A percentile compares a stretch with the other conserved stretches of the same genome.
phyloP scores from a whole-genome alignment of 2,329 filamentous ascomycete genomes.

The Sporothrix phasma region DNA sequence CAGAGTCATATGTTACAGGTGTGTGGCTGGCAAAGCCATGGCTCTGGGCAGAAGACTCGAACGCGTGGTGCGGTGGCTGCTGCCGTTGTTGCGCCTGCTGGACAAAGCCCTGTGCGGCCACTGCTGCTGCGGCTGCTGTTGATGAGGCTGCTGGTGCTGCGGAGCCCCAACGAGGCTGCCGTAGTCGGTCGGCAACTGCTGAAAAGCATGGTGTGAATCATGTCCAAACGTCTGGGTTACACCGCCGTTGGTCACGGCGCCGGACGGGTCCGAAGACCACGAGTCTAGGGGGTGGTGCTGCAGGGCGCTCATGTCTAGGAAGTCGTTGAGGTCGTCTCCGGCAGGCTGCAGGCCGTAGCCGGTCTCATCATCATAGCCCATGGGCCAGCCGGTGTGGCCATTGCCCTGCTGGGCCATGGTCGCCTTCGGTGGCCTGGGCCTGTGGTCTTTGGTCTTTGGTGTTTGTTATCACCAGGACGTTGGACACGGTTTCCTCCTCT shows the following conservation, averaged over 20 bases:
- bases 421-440: not conserved
- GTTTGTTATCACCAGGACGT: slow-evolving; percentile 9
- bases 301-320: slow-evolving; percentile 14
- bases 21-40: not conserved
- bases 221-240: not conserved
- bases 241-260: not conserved
- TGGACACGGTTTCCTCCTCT: not conserved
- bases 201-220: not conserved
- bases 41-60: slow-evolving; percentile 1
- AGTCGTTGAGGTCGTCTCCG: slow-evolving; percentile 11
- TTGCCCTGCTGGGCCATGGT: slow-evolving; percentile 19
- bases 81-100: slow-evolving; percentile 7
- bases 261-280: slow-evolving; percentile 9
- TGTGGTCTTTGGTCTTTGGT: not conserved
- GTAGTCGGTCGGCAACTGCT: slow-evolving; percentile 1
- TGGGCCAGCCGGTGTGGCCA: slow-evolving; percentile 15
- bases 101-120: not conserved
- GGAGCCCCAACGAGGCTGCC: not conserved
- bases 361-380: slow-evolving; percentile 14
- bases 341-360: slow-evolving; percentile 10
- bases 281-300: slow-evolving; percentile 14
- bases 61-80: not conserved
- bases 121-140: not conserved
- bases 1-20: not conserved
- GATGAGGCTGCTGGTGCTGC: not conserved